These are phyloP conservation scores for Aspergillus novofumigatus DNA, from an alignment of 2,329 filamentous ascomycete species.

Conservation along the genomic window DNA sequence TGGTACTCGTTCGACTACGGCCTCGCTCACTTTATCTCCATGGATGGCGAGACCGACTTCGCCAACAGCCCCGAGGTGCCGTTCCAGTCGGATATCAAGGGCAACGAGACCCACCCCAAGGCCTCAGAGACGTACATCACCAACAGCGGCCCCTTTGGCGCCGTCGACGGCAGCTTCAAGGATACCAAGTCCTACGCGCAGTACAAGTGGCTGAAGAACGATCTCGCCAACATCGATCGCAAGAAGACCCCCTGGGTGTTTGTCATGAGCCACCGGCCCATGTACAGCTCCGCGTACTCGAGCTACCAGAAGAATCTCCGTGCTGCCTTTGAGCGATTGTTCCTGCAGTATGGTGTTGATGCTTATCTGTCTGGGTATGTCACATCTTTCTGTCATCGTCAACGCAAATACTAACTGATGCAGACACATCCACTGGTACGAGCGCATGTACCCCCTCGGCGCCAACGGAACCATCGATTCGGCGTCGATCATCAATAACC, in stretches of 20 bases:
- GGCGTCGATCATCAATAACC: slow-evolving; percentile 42
- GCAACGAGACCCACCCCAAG: slow-evolving; percentile 39
- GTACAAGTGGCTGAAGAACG: slow-evolving; percentile 46
- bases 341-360: slow-evolving; percentile 46
- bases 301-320: slow-evolving; percentile 44
- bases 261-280: slow-evolving; percentile 48
- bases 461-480: slow-evolving; percentile 41
- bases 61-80: slow-evolving; percentile 45
- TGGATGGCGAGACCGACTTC: slow-evolving; percentile 50
- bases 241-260: slow-evolving; percentile 49
- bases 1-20: slow-evolving; percentile 56
- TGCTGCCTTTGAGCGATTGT: slow-evolving; percentile 43
- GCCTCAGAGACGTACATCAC: slow-evolving; percentile 45
- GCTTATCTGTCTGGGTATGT: slow-evolving; percentile 40
- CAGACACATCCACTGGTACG: slow-evolving; percentile 48
- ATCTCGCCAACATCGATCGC: slow-evolving; percentile 44
- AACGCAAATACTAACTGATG: neutral
- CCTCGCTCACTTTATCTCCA: slow-evolving; percentile 48
- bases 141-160: slow-evolving; percentile 49
- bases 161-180: slow-evolving; percentile 37
- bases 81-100: slow-evolving; percentile 42
- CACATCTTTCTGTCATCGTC: slow-evolving; percentile 8
- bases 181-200: slow-evolving; percentile 45
- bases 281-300: slow-evolving; percentile 45
- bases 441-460: slow-evolving; percentile 39